Evolutionary conservation across 192 early-diverging fungal genomes (phyloP), one percentile per base, ranked within the genome.

Genomic region (Neocallimastix lanati): DNA sequence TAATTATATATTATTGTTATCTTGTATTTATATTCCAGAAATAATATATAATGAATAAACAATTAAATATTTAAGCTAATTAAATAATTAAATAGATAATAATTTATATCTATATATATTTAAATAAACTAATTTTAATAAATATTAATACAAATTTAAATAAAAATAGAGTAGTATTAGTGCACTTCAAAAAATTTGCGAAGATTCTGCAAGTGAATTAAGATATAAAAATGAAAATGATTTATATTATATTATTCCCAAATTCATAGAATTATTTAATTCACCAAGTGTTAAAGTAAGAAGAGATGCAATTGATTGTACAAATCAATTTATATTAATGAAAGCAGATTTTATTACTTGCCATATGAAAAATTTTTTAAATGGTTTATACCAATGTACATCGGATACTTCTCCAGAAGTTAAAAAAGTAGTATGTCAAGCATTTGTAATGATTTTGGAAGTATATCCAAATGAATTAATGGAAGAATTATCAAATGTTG

Each of bases 161-260:
- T 29, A 36, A 29, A 29, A 28, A 13, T 81, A 94, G 93, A 92
- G 93, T 76, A 88, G 93, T 25, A 94, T 96, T 83, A 90, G 92
- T 79, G 93, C 95, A 15, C 83, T 99, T 81, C 87, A 90, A 85
- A 96, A 96, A 86, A 94, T 99, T 81, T 99, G 98, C 85, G 97
- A 99, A 84, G 98, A 98, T 82, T 94, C 91, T 76, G 86, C 92
- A 78, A 87, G 86, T 25, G 91, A 93, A 37, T 88, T 99, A 33
- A 92, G 96, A 77, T 85, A 89, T 76, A 88, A 90, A 76, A 93
- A 95, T 83, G 86, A 91, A 21, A 87, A 90, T 40, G 91, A 92
- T 13, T 88, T 96, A 29, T 91, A 93, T 78, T 90, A 91, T 81
- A 94, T 98, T 91, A 91, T 97, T 58, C 93, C 93, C 80, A 93